Percentiles rank a stretch among this genome's conserved stretches.
Conservation (phyloP, 345 rosid genomes). For the Sisymbrium altissimum region DNA sequence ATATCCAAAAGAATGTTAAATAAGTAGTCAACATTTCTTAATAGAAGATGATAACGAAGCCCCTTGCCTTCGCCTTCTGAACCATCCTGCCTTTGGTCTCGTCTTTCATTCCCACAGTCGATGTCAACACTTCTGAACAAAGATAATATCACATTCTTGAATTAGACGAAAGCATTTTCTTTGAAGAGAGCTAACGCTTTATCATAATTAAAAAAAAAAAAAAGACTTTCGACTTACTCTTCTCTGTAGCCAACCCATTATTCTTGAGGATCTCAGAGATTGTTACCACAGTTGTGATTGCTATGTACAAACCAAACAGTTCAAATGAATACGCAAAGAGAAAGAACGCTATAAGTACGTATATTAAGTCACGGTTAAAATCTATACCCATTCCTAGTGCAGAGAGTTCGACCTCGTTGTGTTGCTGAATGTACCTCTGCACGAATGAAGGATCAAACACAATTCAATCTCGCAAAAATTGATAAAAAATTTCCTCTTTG, state of each 20-base stretch:
- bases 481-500: not conserved
- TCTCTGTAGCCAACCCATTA: constrained; percentile 81
- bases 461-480: not conserved
- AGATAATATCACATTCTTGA: not conserved
- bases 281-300: constrained; percentile 73
- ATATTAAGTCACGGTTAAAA: not conserved
- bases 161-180: not conserved
- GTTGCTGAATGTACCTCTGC: constrained; percentile 90
- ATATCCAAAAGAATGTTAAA: not conserved
- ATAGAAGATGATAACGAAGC: not conserved
- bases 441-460: not conserved
- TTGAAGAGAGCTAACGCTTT: not conserved
- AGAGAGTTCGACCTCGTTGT: constrained; percentile 87
- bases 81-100: constrained; percentile 68
- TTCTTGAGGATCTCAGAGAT: constrained; percentile 94
- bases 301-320: constrained; percentile 22
- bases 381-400: constrained; percentile 89
- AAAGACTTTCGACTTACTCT: constrained; percentile 45
- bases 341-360: not conserved
- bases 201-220: not conserved
- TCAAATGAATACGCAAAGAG: not conserved
- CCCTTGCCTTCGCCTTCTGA: constrained; percentile 83
- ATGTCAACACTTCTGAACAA: constrained; percentile 72
- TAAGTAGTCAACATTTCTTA: not conserved
- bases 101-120: constrained; percentile 84